phyloP scores from a whole-genome alignment of 139 green algal species.

The Dunaliella primolecta region DNA sequence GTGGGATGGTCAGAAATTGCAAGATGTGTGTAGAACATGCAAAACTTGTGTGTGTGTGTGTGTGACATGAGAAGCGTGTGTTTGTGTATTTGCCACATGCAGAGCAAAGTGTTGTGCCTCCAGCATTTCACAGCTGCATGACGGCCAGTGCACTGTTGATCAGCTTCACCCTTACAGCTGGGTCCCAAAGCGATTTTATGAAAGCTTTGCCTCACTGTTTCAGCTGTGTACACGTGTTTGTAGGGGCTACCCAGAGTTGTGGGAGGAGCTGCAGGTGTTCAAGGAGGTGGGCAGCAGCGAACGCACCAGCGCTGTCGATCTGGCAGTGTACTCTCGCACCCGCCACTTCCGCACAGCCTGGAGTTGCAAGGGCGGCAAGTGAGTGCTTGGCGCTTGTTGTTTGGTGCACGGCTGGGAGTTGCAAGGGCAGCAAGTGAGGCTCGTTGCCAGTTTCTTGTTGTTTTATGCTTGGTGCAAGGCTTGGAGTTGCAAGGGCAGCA shows the following conservation, averaged over 20 bases:
- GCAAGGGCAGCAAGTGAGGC: not conserved
- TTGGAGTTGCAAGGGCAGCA: conserved; percentile 72
- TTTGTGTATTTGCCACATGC: too few relatives aligned
- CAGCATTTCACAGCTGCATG: too few relatives aligned
- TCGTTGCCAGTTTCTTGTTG: too few relatives aligned
- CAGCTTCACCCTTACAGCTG: conserved; percentile 49
- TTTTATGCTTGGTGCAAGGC: conserved; percentile 30
- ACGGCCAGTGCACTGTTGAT: too few relatives aligned
- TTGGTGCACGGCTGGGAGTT: not conserved
- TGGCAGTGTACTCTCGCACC: conserved; percentile 72
- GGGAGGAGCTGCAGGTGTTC: not conserved
- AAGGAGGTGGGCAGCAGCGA: not conserved
- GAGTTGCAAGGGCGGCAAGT: conserved; percentile 73
- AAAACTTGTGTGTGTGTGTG: conserved; percentile 66
- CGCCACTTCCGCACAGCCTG: conserved; percentile 73
- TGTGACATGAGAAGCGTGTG: too few relatives aligned
- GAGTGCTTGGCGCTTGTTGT: not conserved
- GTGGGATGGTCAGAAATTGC: too few relatives aligned
- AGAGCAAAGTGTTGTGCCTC: too few relatives aligned
- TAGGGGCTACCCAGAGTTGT: conserved; percentile 4
- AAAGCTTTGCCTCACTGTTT: too few relatives aligned
- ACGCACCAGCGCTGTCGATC: conserved; percentile 49
- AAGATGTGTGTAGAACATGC: too few relatives aligned
- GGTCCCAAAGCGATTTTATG: conserved; percentile 25
- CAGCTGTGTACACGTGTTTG: too few relatives aligned